Evolutionary conservation across 441 rosid species (phyloP), one percentile per base, ranked within the genome.

Genomic region (Raphanus hybrid): DNA sequence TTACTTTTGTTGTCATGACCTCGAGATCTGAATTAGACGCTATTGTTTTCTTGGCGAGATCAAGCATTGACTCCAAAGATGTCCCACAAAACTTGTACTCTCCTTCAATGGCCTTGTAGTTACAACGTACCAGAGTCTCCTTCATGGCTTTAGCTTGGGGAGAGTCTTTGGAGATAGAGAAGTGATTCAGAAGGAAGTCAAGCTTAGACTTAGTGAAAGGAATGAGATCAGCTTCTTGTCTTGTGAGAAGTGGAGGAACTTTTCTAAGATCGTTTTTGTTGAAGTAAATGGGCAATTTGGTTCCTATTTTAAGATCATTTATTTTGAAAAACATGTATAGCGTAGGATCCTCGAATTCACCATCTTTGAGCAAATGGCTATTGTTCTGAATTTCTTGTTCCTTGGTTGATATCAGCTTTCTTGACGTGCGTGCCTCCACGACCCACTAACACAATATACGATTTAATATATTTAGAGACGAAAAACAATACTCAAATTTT

Each of bases 11-110:
- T 6, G 89, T 83, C 61, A 89, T 52, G 37, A 80, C 87, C 59
- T 74, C 75, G 70, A 90, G 59, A 0, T 64, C 37, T 32, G 83
- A 54, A 14, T 80, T 71, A 55, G 14, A 67, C 35, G 93, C 96
- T 11, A 93, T 73, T 20, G 74, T 43, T 10, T 76, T 45, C n/a
- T 78, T 82, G 18, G 81, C 84, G 45, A 73, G 84, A 77, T 93
- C 96, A 26, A 92, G 83, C 94, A 92, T 82, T 60, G 93, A 86
- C 80, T 91, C 97, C 15, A 90, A 52, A 43, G 94, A 89, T 27
- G 94, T 87, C 2, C 83, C 88, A 68, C 98, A 92, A 39, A 78
- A 66, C 71, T 83, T 87, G 35, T 37, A 64, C 82, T 94, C 94
- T 54, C 89, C 93, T 76, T 80, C 70, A 14, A 82, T 27, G 57